Evolutionary conservation across 148 eudicot genomes (phyloP).

Genomic region (Agrostemma githago): DNA sequence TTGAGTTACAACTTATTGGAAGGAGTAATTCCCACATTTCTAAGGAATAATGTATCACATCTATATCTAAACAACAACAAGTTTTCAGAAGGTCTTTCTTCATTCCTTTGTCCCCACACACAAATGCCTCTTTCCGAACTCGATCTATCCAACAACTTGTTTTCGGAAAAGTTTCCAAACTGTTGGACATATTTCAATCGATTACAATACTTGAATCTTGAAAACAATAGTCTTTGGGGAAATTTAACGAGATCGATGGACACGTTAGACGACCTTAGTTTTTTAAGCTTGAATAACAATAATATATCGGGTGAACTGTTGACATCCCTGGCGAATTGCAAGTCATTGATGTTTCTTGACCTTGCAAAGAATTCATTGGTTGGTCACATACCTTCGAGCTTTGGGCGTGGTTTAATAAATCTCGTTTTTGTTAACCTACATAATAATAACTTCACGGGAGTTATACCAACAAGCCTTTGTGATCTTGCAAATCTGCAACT

Average conservation of each 20-base stretch:
- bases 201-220: background rate
- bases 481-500: conserved; percentile 13
- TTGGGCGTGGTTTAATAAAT: background rate
- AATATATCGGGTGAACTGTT: conserved; percentile 13
- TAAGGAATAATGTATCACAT: background rate
- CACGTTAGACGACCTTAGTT: background rate
- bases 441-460: conserved; percentile 11
- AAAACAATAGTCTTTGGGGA: conserved; percentile 6
- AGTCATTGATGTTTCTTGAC: conserved; percentile 16
- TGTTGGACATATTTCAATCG: conserved; percentile 17
- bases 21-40: conserved; percentile 23
- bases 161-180: conserved; percentile 14
- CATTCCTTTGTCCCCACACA: conserved; percentile 14
- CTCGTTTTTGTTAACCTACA: conserved; percentile 13
- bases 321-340: conserved; percentile 1
- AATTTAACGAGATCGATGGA: conserved; percentile 14
- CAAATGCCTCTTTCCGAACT: background rate
- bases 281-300: conserved; percentile 14
- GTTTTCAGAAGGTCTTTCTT: conserved; percentile 7
- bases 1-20: conserved; percentile 12
- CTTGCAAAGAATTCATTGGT: conserved; percentile 7
- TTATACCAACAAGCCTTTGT: conserved; percentile 19
- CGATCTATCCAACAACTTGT: conserved; percentile 22
- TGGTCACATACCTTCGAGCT: conserved; percentile 9
- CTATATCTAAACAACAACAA: conserved; percentile 14